phyloP scores from a whole-genome alignment of 768 basidiomycete genomes.

The Lyophyllum shimeji region DNA sequence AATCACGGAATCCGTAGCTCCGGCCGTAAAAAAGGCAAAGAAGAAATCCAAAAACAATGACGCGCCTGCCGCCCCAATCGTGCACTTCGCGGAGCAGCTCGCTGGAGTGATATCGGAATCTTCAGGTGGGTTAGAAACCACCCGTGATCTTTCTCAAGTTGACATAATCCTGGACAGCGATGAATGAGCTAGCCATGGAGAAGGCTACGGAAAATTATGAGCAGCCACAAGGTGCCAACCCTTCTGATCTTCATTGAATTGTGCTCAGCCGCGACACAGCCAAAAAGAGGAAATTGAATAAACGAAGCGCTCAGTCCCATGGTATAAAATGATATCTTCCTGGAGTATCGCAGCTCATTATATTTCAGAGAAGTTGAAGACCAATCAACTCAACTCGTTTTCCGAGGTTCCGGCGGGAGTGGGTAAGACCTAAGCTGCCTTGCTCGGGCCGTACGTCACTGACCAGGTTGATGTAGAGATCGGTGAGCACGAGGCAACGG shows the following conservation, averaged over 20 bases:
- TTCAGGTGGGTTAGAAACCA: conserved; percentile 1
- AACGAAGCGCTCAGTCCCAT: neutral
- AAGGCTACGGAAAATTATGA: neutral
- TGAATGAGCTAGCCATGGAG: neutral
- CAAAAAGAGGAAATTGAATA: conserved; percentile 4
- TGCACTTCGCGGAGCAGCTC: neutral
- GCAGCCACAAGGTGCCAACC: conserved; percentile 1
- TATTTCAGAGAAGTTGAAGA: neutral
- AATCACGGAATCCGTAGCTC: neutral
- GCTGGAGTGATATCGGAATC: neutral
- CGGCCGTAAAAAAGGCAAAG: neutral
- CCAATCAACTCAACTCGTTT: neutral
- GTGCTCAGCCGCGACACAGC: conserved; percentile 5
- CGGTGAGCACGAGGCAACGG: neutral
- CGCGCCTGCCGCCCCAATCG: neutral
- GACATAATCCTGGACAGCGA: neutral
- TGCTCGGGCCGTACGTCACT: too few relatives aligned
- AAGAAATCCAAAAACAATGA: neutral
- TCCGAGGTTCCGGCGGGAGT: neutral
- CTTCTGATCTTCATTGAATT: neutral
- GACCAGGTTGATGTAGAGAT: neutral
- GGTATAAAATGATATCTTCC: neutral
- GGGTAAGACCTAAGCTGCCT: neutral
- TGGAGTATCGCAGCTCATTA: neutral
- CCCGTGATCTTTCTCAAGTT: neutral